Base-by-base conservation (phyloP, 2,329 filamentous ascomycete species). In the Paraphaeosphaeria minitans region DNA sequence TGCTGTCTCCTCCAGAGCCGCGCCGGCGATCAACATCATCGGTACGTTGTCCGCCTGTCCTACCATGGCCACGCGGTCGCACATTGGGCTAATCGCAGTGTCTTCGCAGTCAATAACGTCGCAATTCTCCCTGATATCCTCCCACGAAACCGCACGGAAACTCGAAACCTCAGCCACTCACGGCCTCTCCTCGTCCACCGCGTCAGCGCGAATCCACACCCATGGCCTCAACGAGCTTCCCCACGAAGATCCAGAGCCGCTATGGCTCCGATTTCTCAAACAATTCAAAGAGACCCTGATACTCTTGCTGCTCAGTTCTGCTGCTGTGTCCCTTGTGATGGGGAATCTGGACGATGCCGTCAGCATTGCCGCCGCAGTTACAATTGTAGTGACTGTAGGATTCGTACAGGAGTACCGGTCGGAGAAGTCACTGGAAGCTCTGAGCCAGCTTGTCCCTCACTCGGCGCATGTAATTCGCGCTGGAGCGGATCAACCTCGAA, bases 391-490 rank as follows among this genome's bases (percentile, higher is more conserved):
- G 24, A 90, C 90, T 0, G 95, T 99, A 43, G 95, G 94, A 1
- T 99, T 99, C 68, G 87, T 98, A 53, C 95, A 99, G 75, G 95
- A 99, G 78, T 99, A 99, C 76, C 85, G 95, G 59, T 98, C 95
- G 8, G 95, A 99, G 75, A 96, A 99, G 78, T 98, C 94, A 2
- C 87, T 99, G 65, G 95, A 99, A 77, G 95, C 95, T 21, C 82
- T 99, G 66, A 97, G 91, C 72, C 92, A 95, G 69, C 82, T 99
- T 27, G 94, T 99, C 0, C 96, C 95, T 29, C 96, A 98, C 75
- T 92, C 93, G 75, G 95, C 96, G 31, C 93, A 99, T 79, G 83
- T 98, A n/a, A 92, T 99, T 60, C 89, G 96, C 61, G 70, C 69
- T 21, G 69, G 63, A 3, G 61, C 59, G 5, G 69, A 73, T 27